Conservation (phyloP, 2,329 filamentous ascomycete genomes). For the Coniochaeta sp. region DNA sequence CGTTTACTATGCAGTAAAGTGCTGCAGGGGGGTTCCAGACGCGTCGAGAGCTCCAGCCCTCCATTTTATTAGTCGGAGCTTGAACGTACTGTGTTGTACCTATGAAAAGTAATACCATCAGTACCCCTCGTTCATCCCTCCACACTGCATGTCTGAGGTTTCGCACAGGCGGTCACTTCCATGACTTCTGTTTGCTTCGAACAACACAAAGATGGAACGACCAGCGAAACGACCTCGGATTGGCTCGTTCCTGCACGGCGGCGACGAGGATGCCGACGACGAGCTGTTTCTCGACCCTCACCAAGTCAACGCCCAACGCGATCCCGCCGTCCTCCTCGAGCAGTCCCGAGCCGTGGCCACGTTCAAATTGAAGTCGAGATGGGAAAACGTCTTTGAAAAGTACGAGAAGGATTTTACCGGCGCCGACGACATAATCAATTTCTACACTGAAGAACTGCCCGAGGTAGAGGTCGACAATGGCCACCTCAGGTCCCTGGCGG, state of each 20-base stretch:
- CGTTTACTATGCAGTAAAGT: no score
- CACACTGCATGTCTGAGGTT: no score
- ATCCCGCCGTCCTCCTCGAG: slow-evolving; percentile 50
- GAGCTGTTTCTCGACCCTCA: slow-evolving; percentile 39
- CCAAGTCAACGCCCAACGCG: slow-evolving; percentile 37
- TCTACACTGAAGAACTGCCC: slow-evolving; percentile 52
- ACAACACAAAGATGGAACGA: slow-evolving; percentile 41
- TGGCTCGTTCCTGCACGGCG: slow-evolving; percentile 30
- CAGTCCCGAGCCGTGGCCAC: slow-evolving; percentile 60
- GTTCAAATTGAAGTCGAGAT: slow-evolving; percentile 68
- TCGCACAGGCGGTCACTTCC: not conserved
- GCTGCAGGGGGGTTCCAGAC: not conserved
- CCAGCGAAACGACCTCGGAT: slow-evolving; percentile 54
- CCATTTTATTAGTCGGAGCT: not conserved
- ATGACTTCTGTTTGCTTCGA: not conserved
- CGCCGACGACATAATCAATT: slow-evolving; percentile 83
- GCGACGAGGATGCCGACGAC: slow-evolving; percentile 31
- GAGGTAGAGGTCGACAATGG: slow-evolving; percentile 87
- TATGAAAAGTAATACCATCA: no score
- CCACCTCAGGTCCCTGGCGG: slow-evolving; percentile 51
- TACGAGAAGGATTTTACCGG: slow-evolving; percentile 78
- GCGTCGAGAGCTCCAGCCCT: not conserved
- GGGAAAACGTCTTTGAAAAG: slow-evolving; percentile 84
- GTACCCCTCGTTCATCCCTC: not conserved
- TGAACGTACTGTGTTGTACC: no score